phyloP scores from a whole-genome alignment of 768 basidiomycete species.

The Tulasnella sp. region DNA sequence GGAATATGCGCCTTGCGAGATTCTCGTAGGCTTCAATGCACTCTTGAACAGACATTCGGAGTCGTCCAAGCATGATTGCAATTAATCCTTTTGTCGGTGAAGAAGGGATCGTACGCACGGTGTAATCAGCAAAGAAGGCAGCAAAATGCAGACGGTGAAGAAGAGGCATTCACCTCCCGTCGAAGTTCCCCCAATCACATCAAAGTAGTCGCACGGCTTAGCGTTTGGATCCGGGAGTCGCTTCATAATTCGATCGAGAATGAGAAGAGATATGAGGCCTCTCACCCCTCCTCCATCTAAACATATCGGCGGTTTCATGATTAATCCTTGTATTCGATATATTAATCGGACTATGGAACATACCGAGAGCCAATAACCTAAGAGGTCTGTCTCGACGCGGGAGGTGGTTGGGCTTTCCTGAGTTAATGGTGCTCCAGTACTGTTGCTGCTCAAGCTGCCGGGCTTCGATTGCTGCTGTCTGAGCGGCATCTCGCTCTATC shows the following conservation, averaged over 20 bases:
- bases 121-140: neutral
- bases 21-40: conserved; percentile 35
- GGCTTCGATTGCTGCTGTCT: neutral
- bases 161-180: neutral
- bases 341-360: neutral
- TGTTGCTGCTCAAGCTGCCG: neutral
- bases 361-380: neutral
- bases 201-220: conserved; percentile 7
- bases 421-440: neutral
- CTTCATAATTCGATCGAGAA: neutral
- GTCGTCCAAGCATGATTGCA: conserved; percentile 41
- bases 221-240: neutral
- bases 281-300: conserved; percentile 7
- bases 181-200: neutral
- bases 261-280: neutral
- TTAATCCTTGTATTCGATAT: neutral
- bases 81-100: conserved; percentile 31
- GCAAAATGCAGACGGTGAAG: too few relatives aligned
- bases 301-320: neutral
- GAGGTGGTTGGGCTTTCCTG: neutral
- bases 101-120: too few relatives aligned
- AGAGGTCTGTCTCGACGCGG: neutral
- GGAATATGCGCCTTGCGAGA: conserved; percentile 38
- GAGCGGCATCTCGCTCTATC: neutral
- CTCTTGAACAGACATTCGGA: conserved; percentile 39